phyloP scores from a whole-genome alignment of 1,284 basidiomycete genomes.

The Cerrena zonata region DNA sequence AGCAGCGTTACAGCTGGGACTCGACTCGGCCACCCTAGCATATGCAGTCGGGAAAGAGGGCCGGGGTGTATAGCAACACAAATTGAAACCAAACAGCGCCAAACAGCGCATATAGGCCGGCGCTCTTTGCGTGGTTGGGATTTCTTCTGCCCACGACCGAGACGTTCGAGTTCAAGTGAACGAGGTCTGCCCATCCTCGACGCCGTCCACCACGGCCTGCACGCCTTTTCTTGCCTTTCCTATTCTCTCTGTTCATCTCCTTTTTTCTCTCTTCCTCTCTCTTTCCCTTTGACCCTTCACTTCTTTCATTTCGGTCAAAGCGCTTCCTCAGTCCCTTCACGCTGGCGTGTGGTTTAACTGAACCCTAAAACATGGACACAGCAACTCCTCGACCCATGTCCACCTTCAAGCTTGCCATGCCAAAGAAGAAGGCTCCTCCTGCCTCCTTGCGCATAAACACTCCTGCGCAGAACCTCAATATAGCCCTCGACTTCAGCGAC shows the following conservation, averaged over 20 bases:
- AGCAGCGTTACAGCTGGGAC: neutral
- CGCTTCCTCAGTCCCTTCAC: conserved; percentile 29
- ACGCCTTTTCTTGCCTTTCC: conserved; percentile 19
- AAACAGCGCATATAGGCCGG: neutral
- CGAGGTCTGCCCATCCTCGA: conserved; percentile 6
- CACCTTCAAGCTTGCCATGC: conserved; percentile 25
- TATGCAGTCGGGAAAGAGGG: neutral
- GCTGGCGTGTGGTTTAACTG: conserved; percentile 45
- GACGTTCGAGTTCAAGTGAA: conserved; percentile 14
- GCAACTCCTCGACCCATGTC: conserved; percentile 28
- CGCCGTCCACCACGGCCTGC: conserved; percentile 10
- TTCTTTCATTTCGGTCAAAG: conserved; percentile 6
- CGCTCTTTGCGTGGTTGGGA: neutral
- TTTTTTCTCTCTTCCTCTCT: conserved; percentile 21
- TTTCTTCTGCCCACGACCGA: conserved; percentile 12
- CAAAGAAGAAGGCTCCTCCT: conserved; percentile 52
- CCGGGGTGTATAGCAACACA: neutral
- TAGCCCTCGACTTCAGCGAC: conserved; percentile 45
- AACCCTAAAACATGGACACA: conserved; percentile 34
- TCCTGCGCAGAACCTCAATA: conserved; percentile 40
- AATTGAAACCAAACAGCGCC: conserved; percentile 2
- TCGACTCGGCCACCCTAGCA: neutral
- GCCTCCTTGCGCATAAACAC: conserved; percentile 56
- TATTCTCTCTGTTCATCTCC: neutral
- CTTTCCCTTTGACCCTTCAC: conserved; percentile 24